phyloP scores from a whole-genome alignment of 495 filamentous ascomycete genomes.

The Podospora sp. region DNA sequence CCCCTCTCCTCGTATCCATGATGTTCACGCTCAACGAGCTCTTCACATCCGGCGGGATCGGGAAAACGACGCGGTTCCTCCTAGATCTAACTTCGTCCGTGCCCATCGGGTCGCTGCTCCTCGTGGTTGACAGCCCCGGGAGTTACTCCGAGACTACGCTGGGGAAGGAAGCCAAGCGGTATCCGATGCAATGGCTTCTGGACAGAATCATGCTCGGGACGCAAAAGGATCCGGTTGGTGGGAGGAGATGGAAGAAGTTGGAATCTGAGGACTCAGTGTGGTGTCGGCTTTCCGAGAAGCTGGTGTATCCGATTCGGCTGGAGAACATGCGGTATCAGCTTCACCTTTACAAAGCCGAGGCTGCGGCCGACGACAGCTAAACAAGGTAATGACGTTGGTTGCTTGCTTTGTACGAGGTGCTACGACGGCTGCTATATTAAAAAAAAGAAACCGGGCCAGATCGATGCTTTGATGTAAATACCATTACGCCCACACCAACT shows the following conservation, averaged over 20 bases:
- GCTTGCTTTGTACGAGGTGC: neutral
- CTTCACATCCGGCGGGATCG: slow-evolving; percentile 70
- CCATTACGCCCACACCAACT: slow-evolving; percentile 80
- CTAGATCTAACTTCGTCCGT: slow-evolving; percentile 61
- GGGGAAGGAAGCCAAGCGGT: slow-evolving; percentile 63
- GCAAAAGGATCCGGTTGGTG: slow-evolving; percentile 30
- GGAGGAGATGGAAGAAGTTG: slow-evolving; percentile 68
- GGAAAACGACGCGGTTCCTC: slow-evolving; percentile 74
- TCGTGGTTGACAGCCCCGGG: slow-evolving; percentile 91
- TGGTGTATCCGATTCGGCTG: slow-evolving; percentile 80
- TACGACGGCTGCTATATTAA: slow-evolving; percentile 2
- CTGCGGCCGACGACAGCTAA: neutral
- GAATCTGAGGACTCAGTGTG: slow-evolving; percentile 74
- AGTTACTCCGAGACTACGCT: slow-evolving; percentile 82
- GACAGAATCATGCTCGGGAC: slow-evolving; percentile 71
- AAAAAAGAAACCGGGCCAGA: neutral
- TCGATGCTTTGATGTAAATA: neutral
- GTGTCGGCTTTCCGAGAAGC: slow-evolving; percentile 69
- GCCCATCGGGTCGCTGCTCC: slow-evolving; percentile 62
- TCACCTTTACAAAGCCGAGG: slow-evolving; percentile 65
- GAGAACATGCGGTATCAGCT: slow-evolving; percentile 96
- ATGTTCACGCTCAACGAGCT: slow-evolving; percentile 98
- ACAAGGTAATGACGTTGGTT: neutral
- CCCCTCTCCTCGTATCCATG: slow-evolving; percentile 66
- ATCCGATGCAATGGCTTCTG: slow-evolving; percentile 92